Base-by-base conservation (phyloP, 495 filamentous ascomycete genomes). In the Podospora didyma region DNA sequence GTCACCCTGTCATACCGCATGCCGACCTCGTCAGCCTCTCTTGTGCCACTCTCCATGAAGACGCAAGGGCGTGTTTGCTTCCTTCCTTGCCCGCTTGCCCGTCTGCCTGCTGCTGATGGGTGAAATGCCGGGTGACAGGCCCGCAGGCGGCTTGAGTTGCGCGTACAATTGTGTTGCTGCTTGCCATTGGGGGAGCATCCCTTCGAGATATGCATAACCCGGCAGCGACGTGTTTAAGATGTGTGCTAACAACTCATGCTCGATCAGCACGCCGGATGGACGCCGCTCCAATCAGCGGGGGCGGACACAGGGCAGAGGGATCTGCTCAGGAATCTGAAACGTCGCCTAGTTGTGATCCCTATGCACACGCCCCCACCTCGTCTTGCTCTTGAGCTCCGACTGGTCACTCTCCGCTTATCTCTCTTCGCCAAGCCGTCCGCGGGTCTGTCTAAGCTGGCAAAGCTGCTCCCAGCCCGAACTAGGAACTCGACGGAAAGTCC, bases 291-390 rank as follows among this genome's bases (percentile, higher is more conserved):
- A 62, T 62, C 59, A 57, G 22, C 34, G 22, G 35, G 41, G 23
- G 45, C 6, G 26, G 44, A 16, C 39, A 31, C 45, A 46, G n/a
- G 24, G n/a, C 41, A 46, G 22, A 52, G 52, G 53, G 53, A 52
- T 57, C 57, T 60, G 34, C 19, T 50, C 47, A 26, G 54, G 26
- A 48, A 60, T 54, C 61, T 63, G 61, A 63, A 63, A 63, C 61
- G 53, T 7, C 0, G 5, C 39, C 39, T 14, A 7, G 5, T 42
- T 42, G 39, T 14, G n/a, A 42, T 42, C n/a, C 39, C 6, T 42
- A 42, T 17, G 39, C 14, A 17, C 39, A 42, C 39, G 39, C 39
- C 39, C 39, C n/a, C 14, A 42, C 12, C n/a, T 31, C 26, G 9
- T 3, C 26, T 31, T 17, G 12, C 39, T 5, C 39, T 7, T 41